These are phyloP conservation scores for Wickerhamiella shivajii DNA, from an alignment of 805 yeast species.

Conservation along the genomic window DNA sequence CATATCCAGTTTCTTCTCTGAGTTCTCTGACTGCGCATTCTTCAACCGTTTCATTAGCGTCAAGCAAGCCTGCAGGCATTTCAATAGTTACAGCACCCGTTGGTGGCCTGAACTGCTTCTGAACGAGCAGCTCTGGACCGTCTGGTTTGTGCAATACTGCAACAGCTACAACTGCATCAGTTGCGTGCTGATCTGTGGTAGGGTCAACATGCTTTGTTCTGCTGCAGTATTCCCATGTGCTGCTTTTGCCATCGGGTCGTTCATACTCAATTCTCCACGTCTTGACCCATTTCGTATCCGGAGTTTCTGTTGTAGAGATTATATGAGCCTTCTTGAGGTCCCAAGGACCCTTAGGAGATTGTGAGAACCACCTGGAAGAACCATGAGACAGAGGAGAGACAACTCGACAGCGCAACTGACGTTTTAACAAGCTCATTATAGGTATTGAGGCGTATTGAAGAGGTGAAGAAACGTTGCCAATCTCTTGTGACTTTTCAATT, in stretches of 20 bases:
- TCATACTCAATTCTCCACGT: constrained; percentile 27
- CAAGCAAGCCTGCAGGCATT: constrained; percentile 90
- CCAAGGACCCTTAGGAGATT: too few species aligned
- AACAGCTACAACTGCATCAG: constrained; percentile 86
- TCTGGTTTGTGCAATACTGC: constrained; percentile 47
- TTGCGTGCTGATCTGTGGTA: constrained; percentile 29
- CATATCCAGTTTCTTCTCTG: constrained; percentile 84
- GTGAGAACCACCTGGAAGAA: too few species aligned
- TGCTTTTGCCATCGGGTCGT: constrained; percentile 24
- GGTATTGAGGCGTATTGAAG: too few species aligned
- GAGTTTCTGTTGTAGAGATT: constrained; percentile 20
- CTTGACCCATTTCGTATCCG: constrained; percentile 50
- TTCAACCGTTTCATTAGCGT: constrained; percentile 62
- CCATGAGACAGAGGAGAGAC: too few species aligned
- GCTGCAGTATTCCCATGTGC: constrained; percentile 87
- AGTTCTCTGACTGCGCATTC: constrained; percentile 77
- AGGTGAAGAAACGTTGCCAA: too few species aligned
- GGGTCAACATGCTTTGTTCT: constrained; percentile 55
- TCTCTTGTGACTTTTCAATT: too few species aligned
- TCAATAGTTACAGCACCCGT: constrained; percentile 81
- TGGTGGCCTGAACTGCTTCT: constrained; percentile 89
- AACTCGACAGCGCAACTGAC: too few species aligned
- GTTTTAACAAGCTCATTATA: too few species aligned
- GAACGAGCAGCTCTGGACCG: constrained; percentile 49
- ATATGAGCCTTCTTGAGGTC: constrained; percentile 20